Percentiles rank a stretch among this genome's conserved stretches.
Conservation (phyloP, 208 protist species). For the Novymonas esmeraldas region DNA sequence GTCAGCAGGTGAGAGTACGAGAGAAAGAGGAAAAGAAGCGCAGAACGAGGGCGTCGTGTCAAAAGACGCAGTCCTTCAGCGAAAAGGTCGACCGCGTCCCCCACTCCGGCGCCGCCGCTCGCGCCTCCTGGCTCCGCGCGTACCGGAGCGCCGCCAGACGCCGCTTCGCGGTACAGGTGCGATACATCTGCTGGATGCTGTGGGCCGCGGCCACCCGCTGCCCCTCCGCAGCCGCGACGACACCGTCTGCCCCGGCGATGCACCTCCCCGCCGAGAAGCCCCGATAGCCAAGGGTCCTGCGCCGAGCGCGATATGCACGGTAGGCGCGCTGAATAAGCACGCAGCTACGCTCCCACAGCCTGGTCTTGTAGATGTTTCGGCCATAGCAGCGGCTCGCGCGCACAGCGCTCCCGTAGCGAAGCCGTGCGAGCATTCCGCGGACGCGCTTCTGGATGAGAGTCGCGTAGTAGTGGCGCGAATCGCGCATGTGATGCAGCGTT, state of each 20-base stretch:
- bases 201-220: conserved; percentile 12
- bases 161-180: conserved; percentile 21
- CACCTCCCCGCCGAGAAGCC: background rate
- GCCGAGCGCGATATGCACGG: conserved; percentile 40
- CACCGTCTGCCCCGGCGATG: background rate
- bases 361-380: conserved; percentile 64
- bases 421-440: conserved; percentile 67
- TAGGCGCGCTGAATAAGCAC: conserved; percentile 67
- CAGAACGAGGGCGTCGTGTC: background rate
- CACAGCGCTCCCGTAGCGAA: conserved; percentile 48
- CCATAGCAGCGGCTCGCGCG: conserved; percentile 61
- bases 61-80: conserved; percentile 32
- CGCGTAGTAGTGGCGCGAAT: conserved; percentile 73
- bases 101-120: background rate
- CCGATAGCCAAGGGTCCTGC: background rate
- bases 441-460: conserved; percentile 76
- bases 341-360: conserved; percentile 46
- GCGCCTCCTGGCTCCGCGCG: conserved; percentile 2
- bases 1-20: conserved; percentile 4
- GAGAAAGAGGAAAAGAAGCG: background rate
- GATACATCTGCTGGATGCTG: conserved; percentile 30
- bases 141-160: conserved; percentile 27
- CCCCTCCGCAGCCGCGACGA: background rate
- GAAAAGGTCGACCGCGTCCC: conserved; percentile 4
- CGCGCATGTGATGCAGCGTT: conserved; percentile 65